A percentile compares a stretch with the other conserved stretches of the same genome.
Conservation (phyloP, 768 basidiomycete genomes). For the Amanita thiersii region DNA sequence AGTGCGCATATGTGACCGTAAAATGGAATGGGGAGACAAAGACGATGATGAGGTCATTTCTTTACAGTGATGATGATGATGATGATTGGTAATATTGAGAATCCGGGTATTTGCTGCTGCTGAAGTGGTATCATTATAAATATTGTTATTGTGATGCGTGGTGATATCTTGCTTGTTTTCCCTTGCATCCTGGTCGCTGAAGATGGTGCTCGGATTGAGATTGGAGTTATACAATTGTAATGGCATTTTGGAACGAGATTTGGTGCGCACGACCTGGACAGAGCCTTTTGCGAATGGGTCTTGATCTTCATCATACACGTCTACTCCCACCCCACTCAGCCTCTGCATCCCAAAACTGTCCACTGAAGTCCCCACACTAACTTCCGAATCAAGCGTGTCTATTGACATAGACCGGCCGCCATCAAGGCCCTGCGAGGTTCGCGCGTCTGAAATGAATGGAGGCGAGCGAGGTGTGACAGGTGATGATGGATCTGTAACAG, state of each 20-base stretch:
- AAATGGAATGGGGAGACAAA: too few relatives aligned
- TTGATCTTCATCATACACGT: not conserved
- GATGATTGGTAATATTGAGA: not conserved
- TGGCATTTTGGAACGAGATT: conserved; percentile 1
- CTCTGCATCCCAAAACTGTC: not conserved
- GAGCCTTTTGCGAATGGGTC: conserved; percentile 10
- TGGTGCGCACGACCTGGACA: conserved; percentile 8
- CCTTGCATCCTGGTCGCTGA: not conserved
- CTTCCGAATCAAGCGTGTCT: conserved; percentile 2
- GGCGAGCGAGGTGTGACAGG: conserved; percentile 7
- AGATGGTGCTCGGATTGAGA: not conserved
- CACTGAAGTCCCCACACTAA: not conserved
- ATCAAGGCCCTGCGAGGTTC: too few relatives aligned
- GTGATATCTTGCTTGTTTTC: not conserved
- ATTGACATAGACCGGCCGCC: not conserved
- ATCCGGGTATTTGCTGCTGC: too few relatives aligned
- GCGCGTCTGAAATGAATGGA: not conserved
- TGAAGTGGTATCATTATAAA: too few relatives aligned
- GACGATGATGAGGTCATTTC: not conserved
- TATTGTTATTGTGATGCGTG: not conserved
- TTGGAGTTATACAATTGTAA: conserved; percentile 6
- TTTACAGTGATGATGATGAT: not conserved
- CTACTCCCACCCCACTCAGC: too few relatives aligned
- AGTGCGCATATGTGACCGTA: too few relatives aligned
- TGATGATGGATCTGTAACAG: conserved; percentile 5